A percentile compares a stretch with the other conserved stretches of the same genome.
Evolutionary conservation across 768 basidiomycete genomes (phyloP).

Genomic region (Tylopilus intermedius): DNA sequence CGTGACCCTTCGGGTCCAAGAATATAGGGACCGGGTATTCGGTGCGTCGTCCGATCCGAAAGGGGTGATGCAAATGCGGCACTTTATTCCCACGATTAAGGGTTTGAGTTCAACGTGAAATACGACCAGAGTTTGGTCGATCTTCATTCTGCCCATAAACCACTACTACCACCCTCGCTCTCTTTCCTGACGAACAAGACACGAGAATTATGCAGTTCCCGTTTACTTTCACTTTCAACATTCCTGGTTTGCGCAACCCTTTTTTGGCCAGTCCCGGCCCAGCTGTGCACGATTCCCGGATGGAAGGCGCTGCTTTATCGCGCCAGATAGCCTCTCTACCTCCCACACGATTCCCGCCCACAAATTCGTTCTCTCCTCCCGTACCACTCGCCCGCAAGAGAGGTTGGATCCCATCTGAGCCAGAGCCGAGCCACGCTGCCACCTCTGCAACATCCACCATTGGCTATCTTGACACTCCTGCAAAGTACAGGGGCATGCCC

Average conservation of each 20-base stretch:
- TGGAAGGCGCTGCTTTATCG: constrained; percentile 23
- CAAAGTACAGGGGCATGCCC: constrained; percentile 48
- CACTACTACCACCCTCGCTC: background rate
- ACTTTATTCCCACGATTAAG: constrained; percentile 6
- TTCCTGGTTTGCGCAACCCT: constrained; percentile 65
- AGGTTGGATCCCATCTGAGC: constrained; percentile 66
- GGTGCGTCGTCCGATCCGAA: too few species aligned
- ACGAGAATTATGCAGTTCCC: constrained; percentile 49
- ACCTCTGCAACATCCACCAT: constrained; percentile 49
- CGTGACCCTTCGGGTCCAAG: too few species aligned
- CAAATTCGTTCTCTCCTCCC: constrained; percentile 30
- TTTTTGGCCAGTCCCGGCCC: constrained; percentile 38
- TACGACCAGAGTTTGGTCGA: background rate
- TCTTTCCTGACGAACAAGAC: constrained; percentile 19
- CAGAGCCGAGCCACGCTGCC: constrained; percentile 50
- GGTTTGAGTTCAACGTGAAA: background rate
- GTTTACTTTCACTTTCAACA: constrained; percentile 65
- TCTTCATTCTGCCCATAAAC: background rate
- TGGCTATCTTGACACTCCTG: constrained; percentile 68
- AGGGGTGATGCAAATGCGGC: background rate
- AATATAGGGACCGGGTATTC: too few species aligned
- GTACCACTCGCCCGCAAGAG: constrained; percentile 50
- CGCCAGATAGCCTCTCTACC: constrained; percentile 16
- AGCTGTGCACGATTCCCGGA: constrained; percentile 21
- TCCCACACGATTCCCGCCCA: constrained; percentile 14